A percentile compares a stretch with the other conserved stretches of the same genome.
Evolutionary conservation across 2,329 filamentous ascomycete genomes (phyloP).

Genomic region (Calonectria henricotiae): DNA sequence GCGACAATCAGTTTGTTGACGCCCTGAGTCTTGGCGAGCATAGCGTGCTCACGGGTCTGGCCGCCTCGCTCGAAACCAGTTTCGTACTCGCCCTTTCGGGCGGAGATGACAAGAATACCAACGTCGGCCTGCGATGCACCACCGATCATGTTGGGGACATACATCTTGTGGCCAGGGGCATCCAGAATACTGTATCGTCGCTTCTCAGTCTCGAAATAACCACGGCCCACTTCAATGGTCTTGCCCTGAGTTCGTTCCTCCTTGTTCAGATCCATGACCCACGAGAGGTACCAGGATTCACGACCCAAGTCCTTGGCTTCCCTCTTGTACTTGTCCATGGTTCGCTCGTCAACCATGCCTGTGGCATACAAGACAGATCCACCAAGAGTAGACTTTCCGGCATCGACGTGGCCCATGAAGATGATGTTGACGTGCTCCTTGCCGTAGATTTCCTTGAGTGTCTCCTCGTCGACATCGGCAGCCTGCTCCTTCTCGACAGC

Average conservation of each 20-base stretch:
- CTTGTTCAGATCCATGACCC: slow-evolving; percentile 97
- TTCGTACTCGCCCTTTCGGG: slow-evolving; percentile 98
- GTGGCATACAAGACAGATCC: slow-evolving; percentile 94
- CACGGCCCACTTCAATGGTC: slow-evolving; percentile 96
- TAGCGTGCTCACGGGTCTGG: slow-evolving; percentile 97
- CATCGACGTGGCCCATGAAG: slow-evolving; percentile 98
- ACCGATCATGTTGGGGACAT: slow-evolving; percentile 98
- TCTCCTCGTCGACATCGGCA: slow-evolving; percentile 80
- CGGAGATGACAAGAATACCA: slow-evolving; percentile 95
- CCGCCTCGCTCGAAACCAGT: slow-evolving; percentile 97
- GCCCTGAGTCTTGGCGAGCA: slow-evolving; percentile 97
- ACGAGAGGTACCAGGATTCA: slow-evolving; percentile 99
- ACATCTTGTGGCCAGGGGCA: slow-evolving; percentile 97
- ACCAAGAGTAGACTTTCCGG: slow-evolving; percentile 96
- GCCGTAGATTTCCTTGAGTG: slow-evolving; percentile 94
- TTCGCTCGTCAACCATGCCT: slow-evolving; percentile 99
- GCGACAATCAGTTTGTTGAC: slow-evolving; percentile 96
- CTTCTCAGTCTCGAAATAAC: slow-evolving; percentile 97
- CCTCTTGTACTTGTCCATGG: slow-evolving; percentile 97
- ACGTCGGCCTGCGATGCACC: slow-evolving; percentile 94
- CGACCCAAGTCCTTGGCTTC: slow-evolving; percentile 97
- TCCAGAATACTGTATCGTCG: slow-evolving; percentile 97
- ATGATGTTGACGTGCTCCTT: slow-evolving; percentile 96
- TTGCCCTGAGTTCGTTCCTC: slow-evolving; percentile 98
- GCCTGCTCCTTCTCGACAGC: slow-evolving; percentile 87